Evolutionary conservation across 805 yeast species (phyloP).

Genomic region (Metschnikowia shivogae): DNA sequence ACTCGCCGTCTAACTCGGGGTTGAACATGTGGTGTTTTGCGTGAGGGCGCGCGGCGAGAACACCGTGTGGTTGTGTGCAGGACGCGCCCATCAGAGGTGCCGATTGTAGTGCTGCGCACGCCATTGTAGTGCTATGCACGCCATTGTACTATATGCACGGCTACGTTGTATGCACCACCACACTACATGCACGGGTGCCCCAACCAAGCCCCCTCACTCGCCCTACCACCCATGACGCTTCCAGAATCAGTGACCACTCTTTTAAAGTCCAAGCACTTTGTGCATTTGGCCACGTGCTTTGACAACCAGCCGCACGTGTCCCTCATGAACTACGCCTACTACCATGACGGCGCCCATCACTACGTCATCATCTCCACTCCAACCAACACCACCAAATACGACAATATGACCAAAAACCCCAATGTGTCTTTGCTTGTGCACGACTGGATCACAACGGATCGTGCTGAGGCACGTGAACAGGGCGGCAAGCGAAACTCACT

Average conservation of each 20-base stretch:
- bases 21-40: not conserved
- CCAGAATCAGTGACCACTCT: conserved; percentile 40
- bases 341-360: conserved; percentile 37
- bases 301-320: conserved; percentile 80
- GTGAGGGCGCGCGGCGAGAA: not conserved
- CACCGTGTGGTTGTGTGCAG: not conserved
- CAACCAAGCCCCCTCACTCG: not conserved
- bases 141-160: no score
- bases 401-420: conserved; percentile 66
- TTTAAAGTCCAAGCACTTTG: conserved; percentile 59
- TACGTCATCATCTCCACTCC: conserved; percentile 71
- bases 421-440: conserved; percentile 80
- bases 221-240: conserved; percentile 12
- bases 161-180: no score
- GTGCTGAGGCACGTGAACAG: conserved; percentile 16
- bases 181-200: not conserved
- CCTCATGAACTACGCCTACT: conserved; percentile 84
- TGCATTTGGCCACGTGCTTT: conserved; percentile 80
- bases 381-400: conserved; percentile 65
- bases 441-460: conserved; percentile 77
- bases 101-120: no score
- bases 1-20: conserved; percentile 25
- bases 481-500: conserved; percentile 23
- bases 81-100: no score
- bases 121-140: no score